Evolutionary conservation across 2,329 filamentous ascomycete genomes (phyloP).

Genomic region (Pseudogymnoascus sp.): DNA sequence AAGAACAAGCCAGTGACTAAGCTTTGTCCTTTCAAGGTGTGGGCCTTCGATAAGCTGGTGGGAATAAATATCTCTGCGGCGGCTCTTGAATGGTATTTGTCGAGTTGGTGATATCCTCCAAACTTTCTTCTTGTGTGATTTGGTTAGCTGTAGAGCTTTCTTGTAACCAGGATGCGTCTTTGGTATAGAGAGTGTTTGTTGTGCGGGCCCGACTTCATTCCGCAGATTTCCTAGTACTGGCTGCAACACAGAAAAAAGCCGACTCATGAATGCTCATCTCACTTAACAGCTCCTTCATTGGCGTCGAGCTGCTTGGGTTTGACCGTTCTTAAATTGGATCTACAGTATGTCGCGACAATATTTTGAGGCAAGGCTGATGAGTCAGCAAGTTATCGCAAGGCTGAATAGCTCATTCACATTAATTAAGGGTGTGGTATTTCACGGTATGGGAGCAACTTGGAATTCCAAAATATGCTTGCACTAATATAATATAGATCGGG

Average conservation of each 20-base stretch:
- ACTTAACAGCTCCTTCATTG: background rate
- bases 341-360: background rate
- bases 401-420: background rate
- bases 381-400: background rate
- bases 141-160: background rate
- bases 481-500: background rate
- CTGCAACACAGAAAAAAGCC: background rate
- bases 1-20: background rate
- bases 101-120: background rate
- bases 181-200: background rate
- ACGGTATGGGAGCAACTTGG: background rate
- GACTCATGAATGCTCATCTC: background rate
- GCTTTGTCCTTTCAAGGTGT: background rate
- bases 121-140: background rate
- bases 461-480: background rate
- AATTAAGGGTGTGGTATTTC: background rate
- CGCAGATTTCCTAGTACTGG: background rate
- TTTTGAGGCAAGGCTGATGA: conserved; percentile 1
- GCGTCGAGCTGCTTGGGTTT: background rate
- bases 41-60: background rate
- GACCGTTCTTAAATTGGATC: background rate
- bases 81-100: background rate
- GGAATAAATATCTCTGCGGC: background rate
- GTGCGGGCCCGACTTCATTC: background rate
- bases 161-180: background rate